Base-by-base conservation (phyloP, 352 stramenopile genomes). In the Pythium scleroteichum region DNA sequence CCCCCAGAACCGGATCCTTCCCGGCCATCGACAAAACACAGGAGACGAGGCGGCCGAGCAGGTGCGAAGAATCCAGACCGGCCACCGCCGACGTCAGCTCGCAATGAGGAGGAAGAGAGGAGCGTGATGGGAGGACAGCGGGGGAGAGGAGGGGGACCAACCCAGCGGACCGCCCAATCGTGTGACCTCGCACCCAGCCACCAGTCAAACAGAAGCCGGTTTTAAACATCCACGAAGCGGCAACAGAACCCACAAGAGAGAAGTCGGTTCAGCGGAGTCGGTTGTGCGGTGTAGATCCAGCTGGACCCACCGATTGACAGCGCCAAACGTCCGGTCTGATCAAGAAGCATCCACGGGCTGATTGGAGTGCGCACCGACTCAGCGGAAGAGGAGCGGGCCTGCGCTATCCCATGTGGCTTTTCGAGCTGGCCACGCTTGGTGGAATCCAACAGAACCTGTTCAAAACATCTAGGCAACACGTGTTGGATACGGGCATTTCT, bases 181-280 rank as follows among this genome's bases (percentile, higher is more conserved):
- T 58, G 29, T 2, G 60, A 62, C 45, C 55, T 23, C 42, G 5
- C 60, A 58, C 60, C 24, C 60, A 61, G 41, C 41, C 51, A 23
- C 59, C 59, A 66, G 3, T 58, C 60, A 67, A 47, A 53, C 23
- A 56, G 14, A 7, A 32, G 24, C 32, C 16, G 42, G 59, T 66
- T 66, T 66, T 40, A 66, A 66, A 66, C 58, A 58, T 1, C 32
- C 29, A 35, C 29, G 29, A 35, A 10, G 29, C 29, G 5, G 29
- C 29, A 35, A 35, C 10, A 5, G 29, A 35, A 35, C 29, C 5
- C 29, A 10, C 29, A n/a, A 44, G 39, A 44, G 39, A 35, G 29
- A 35, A 35, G 29, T 35, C 29, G 29, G 29, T 35, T 35, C 29
- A 35, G 29, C 29, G 29, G 29, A 5, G 29, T 35, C 29, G 5